Base-by-base conservation (phyloP, 78 protist genomes). In the Protostelium mycophagum region DNA sequence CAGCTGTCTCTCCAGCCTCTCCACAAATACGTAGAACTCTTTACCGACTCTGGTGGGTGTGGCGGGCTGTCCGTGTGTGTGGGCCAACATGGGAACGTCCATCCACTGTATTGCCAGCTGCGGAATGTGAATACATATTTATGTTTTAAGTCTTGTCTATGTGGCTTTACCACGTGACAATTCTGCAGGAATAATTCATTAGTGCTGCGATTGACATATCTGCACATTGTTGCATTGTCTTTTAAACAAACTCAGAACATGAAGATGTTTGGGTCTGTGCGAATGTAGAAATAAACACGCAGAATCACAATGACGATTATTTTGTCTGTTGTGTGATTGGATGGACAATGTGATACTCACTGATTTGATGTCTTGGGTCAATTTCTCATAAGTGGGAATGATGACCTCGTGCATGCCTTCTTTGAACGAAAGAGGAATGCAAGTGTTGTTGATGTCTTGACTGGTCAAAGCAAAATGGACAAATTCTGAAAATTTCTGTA, bases 61-160 rank as follows among this genome's bases (percentile, higher is more conserved):
- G 1, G 98, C 98, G 28, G 98, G 96, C 90, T 96, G 98, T 5
- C 98, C 98, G 85, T 97, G 98, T 5, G 98, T 97, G 84, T 95
- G 95, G 1, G 97, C 96, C 34, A 97, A 91, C 97, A 97, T 94
- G 37, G 98, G 95, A 0, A 96, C 91, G 36, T 87, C 91, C 29
- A 86, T 9, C 87, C 87, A 85, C n/a, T 91, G 90, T 1, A 28
- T 37, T 1, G 93, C 93, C 63, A 93, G 0, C 0, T 5, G n/a
- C n/a, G n/a, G n/a, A n/a, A n/a, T n/a, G n/a, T n/a, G n/a, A n/a
- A n/a, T n/a, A n/a, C n/a, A 84, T 36, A 34, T 73, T 5, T 95
- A 63, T 83, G n/a, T n/a, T n/a, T n/a, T n/a, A n/a, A n/a, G n/a
- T n/a, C n/a, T n/a, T n/a, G n/a, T n/a, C n/a, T n/a, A n/a, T n/a